Conservation (phyloP, 441 rosid genomes). For the Populus trichocarpa region DNA sequence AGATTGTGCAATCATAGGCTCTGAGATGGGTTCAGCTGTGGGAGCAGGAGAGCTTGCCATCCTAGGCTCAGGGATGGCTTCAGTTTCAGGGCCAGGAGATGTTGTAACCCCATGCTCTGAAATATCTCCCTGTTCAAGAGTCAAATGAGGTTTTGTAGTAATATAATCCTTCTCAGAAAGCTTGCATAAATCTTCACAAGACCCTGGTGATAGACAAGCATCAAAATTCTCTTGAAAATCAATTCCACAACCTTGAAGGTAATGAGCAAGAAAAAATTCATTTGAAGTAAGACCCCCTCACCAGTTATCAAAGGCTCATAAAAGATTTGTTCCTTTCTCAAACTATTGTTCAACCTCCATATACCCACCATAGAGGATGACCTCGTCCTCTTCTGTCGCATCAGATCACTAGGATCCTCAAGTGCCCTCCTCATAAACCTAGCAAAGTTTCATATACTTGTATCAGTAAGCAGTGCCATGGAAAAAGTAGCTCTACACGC, state of each 20-base stretch:
- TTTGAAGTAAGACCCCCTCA: slow-evolving; percentile 6
- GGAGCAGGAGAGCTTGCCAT: slow-evolving; percentile 16
- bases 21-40: slow-evolving; percentile 12
- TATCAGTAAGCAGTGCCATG: slow-evolving; percentile 21
- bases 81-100: slow-evolving; percentile 26
- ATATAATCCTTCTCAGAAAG: slow-evolving; percentile 39
- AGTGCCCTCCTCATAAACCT: slow-evolving; percentile 66
- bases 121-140: slow-evolving; percentile 32
- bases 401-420: slow-evolving; percentile 47
- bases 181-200: slow-evolving; percentile 39
- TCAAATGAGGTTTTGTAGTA: slow-evolving; percentile 41
- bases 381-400: slow-evolving; percentile 44
- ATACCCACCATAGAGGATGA: slow-evolving; percentile 44
- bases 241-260: slow-evolving; percentile 11
- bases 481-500: background rate
- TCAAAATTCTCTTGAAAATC: slow-evolving; percentile 1
- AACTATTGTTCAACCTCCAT: slow-evolving; percentile 54
- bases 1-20: slow-evolving; percentile 1
- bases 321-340: slow-evolving; percentile 51
- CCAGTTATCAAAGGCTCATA: slow-evolving; percentile 60
- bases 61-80: slow-evolving; percentile 12
- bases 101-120: slow-evolving; percentile 12
- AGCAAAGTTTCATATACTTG: slow-evolving; percentile 13
- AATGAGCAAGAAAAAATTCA: slow-evolving; percentile 8
- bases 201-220: slow-evolving; percentile 42